Conservation (phyloP, 2,329 filamentous ascomycete genomes). For the Cordyceps pruinosa region DNA sequence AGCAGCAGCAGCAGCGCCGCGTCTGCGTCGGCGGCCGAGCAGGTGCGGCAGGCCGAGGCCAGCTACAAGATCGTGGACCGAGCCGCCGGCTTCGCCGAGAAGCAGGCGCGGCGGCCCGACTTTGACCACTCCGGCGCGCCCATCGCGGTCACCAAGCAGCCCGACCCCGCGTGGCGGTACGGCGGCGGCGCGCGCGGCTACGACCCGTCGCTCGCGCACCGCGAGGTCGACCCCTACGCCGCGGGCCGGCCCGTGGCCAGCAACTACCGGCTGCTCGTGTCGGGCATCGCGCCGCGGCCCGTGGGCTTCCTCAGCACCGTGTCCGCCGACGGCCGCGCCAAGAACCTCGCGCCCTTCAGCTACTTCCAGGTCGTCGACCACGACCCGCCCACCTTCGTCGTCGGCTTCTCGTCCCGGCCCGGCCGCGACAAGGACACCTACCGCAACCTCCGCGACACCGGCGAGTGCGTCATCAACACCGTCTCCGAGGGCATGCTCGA, state of each 20-base stretch:
- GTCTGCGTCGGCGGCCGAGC: not conserved
- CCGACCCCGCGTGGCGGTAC: conserved; percentile 43
- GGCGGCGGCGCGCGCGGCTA: conserved; percentile 26
- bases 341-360: conserved; percentile 73
- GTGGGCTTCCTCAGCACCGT: conserved; percentile 54
- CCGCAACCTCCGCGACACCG: conserved; percentile 58
- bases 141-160: conserved; percentile 23
- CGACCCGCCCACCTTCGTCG: conserved; percentile 72
- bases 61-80: conserved; percentile 19
- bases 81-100: conserved; percentile 19
- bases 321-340: conserved; percentile 49
- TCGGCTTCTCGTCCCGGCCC: conserved; percentile 39
- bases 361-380: conserved; percentile 76
- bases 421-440: conserved; percentile 66
- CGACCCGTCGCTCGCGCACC: conserved; percentile 41
- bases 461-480: conserved; percentile 75
- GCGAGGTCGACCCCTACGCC: conserved; percentile 72
- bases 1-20: conserved; percentile 1
- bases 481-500: conserved; percentile 74
- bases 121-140: conserved; percentile 19
- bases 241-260: conserved; percentile 57
- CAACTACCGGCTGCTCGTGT: conserved; percentile 86
- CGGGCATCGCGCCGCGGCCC: conserved; percentile 70
- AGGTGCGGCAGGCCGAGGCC: conserved; percentile 12
- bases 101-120: conserved; percentile 17